Base-by-base conservation (phyloP, 495 filamentous ascomycete species). In the Penicillium coprophilum region DNA sequence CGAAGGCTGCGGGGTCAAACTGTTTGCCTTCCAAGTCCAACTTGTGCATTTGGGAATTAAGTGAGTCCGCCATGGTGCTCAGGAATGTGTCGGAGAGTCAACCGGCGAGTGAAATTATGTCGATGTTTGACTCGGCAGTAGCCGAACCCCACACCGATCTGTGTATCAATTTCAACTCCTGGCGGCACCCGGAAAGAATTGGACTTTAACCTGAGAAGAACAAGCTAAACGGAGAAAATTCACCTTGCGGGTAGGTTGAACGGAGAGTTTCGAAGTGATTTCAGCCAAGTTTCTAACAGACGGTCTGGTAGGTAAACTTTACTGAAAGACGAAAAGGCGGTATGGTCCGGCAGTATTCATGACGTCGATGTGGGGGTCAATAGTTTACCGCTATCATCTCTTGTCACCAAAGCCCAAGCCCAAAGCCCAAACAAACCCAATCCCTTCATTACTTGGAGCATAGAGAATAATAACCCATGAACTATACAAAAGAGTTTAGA, bases 31-130 rank as follows among this genome's bases (percentile, higher is more conserved):
- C 59, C 36, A 77, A 55, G 27, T 47, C 58, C 48, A 77, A 58
- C 41, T 70, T 55, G 1, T 62, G 57, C 60, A 79, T 60, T 3
- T 63, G 62, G 12, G 66, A 63, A 11, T 64, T 58, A 17, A 78
- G 57, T 0, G 48, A 58, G 8, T 71, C 69, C 15, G 63, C 60
- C 66, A 71, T 69, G 11, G 12, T 46, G 31, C 19, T 15, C 11
- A 23, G n/a, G 8, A 39, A 51, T 46, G 10, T 24, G 2, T 12
- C 7, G 2, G 5, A 15, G 41, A 34, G 40, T 23, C 40, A 38
- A 46, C 15, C 20, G 28, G 12, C 21, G 21, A 19, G 15, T 53
- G 36, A 36, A 41, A 24, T 27, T 36, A 30, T 45, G 27, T 31
- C 41, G 32, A 53, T 53, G 51, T 24, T 53, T 34, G 19, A 53